These are phyloP conservation scores for Thalassiosira mediterranea DNA, from an alignment of 352 stramenopile species.

Conservation along the genomic window DNA sequence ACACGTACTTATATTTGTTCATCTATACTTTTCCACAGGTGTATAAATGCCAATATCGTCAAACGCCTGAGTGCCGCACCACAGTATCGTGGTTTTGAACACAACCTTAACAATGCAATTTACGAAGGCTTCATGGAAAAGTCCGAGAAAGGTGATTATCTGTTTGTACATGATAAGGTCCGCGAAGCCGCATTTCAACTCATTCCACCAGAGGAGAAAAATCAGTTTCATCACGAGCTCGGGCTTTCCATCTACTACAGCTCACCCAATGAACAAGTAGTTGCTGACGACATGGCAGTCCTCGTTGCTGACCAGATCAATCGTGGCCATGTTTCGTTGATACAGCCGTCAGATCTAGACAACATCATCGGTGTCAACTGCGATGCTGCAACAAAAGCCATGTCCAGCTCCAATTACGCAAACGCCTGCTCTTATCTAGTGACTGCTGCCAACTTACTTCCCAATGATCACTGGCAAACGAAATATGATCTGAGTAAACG, in stretches of 20 bases:
- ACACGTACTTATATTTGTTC: too few species aligned
- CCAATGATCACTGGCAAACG: slow-evolving; percentile 7
- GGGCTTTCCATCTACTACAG: slow-evolving; percentile 33
- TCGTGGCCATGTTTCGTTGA: slow-evolving; percentile 3
- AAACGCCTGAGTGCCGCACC: not conserved
- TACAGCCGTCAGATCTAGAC: not conserved
- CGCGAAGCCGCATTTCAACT: slow-evolving; percentile 55
- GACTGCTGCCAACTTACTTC: slow-evolving; percentile 10
- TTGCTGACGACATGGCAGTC: slow-evolving; percentile 17
- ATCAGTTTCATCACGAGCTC: slow-evolving; percentile 48
- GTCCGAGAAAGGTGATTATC: slow-evolving; percentile 7
- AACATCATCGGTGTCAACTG: slow-evolving; percentile 12
- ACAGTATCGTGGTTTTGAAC: not conserved
- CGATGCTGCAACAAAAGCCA: slow-evolving; percentile 4
- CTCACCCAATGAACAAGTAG: slow-evolving; percentile 21
- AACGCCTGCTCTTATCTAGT: not conserved
- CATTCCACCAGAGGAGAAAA: slow-evolving; percentile 37
- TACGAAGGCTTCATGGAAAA: not conserved
- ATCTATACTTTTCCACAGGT: too few species aligned
- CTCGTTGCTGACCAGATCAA: slow-evolving; percentile 12
- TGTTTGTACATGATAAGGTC: slow-evolving; percentile 52
- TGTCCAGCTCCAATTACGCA: not conserved
- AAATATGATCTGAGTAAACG: slow-evolving; percentile 12
- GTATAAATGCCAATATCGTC: too few species aligned
- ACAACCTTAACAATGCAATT: not conserved